Base-by-base conservation (phyloP, 306 rosid genomes). In the Vicia sativa region DNA sequence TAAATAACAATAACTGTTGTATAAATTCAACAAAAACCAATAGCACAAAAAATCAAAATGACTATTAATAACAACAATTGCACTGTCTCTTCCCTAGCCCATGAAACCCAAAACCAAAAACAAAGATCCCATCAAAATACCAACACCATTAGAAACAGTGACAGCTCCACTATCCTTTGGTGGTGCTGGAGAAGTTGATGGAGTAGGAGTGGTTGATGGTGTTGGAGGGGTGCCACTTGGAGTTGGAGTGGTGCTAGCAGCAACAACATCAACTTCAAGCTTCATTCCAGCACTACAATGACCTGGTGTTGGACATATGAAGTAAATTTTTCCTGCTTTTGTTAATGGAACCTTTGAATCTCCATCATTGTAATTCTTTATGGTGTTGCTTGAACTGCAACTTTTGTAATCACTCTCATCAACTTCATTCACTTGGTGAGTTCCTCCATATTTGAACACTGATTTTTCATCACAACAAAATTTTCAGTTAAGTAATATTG, bases 1-100 rank as follows among this genome's bases (percentile, higher is more conserved):
- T 34, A 1, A 7, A 34, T 34, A 34, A 34, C 38, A 34, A 7
- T 34, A 34, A 34, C 1, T 34, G 38, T 34, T 34, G 38, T 34
- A 34, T 34, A 49, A 82, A 77, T n/a, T 18, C 37, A 82, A 55
- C 23, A 75, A 75, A 64, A 54, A 34, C 8, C 25, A 72, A 55
- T 18, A 70, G 14, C 44, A 70, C 63, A 21, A n/a, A 15, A 46
- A 65, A 42, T 42, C 9, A 13, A 43, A n/a, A 41, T 14, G 9
- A 34, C 37, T 9, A 28, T 15, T 15, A 14, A 28, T 0, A 12
- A 63, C 6, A 35, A 59, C 9, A 4, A 38, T 35, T 28, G 95
- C 91, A 87, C 87, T 86, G 90, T 78, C 91, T 84, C 90, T 85
- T 55, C 79, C 91, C 96, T 85, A 81, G 82, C 78, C 61, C 80